Evolutionary conservation across 805 yeast genomes (phyloP), one percentile per base, ranked within the genome.

Genomic region (Schizosaccharomyces octosporus): DNA sequence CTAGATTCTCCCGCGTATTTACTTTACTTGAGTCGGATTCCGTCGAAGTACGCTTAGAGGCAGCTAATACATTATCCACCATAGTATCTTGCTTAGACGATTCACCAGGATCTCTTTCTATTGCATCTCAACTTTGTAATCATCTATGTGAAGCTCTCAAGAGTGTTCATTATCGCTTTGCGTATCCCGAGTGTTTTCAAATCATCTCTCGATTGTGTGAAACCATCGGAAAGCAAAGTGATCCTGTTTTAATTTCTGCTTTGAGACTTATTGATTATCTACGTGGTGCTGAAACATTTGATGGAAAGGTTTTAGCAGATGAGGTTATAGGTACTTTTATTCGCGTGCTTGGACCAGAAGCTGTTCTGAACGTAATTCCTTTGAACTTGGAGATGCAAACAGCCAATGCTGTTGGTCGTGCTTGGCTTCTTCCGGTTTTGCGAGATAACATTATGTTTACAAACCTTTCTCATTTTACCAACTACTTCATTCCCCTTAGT

Each of bases 361-460:
- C 76, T 13, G 93, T 93, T 2, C 73, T 90, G 64, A 72, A 79
- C 58, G 74, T 79, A 4, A 75, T 93, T 42, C 97, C 99, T 5
- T 75, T 93, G 68, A 87, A 90, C 68, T 76, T 93, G 66, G 48
- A 27, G 9, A 19, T 21, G 42, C 21, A 21, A 19, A 15, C 21
- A 19, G 75, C 77, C 39, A 77, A 78, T 58, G 70, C 63, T 1
- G 78, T 82, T n/a, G 97, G 97, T 58, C 80, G 97, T 69, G 97
- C 97, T 58, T 93, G 97, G 97, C 69, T 93, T 66, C 77, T 93
- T 65, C 98, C 98, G 11, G 70, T 93, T 42, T 77, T 93, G 64
- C 83, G 97, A 73, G 97, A 89, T 67, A 82, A 86, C 67, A 84
- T 87, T 32, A 79, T 82, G 66, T 78, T 81, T 67, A 84, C 97